Base-by-base conservation (phyloP, 2,329 filamentous ascomycete genomes). In the Neoarthrinium moseri region DNA sequence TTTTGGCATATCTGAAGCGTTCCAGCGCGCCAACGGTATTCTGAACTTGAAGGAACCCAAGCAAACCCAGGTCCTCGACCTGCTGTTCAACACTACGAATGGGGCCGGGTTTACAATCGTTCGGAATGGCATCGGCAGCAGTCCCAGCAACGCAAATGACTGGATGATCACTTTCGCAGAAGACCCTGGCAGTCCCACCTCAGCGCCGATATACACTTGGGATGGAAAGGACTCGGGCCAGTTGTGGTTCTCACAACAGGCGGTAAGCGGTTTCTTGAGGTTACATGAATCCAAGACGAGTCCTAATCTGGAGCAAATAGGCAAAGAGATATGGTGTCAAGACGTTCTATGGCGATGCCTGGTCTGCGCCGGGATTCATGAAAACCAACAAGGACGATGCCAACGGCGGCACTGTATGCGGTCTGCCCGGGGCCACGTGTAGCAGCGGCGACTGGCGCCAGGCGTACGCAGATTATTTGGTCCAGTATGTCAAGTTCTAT, bases 281-380 rank as follows among this genome's bases (percentile, higher is more conserved):
- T n/a, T 17, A 8, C 10, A 7, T 13, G 15, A 11, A 8, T 13
- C 20, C 18, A 22, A 32, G 3, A 10, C 5, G 11, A n/a, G 24
- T 10, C 24, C 34, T 32, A 10, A 24, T 11, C 8, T 45, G 24
- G 13, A 22, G 49, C 40, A 23, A 22, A 36, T 27, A 44, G 38
- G 17, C 21, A 38, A 55, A 49, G 5, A 17, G 36, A 37, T 69
- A 70, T 51, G 69, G 71, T 1, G 65, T 75, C 6, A 77, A 63
- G 22, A 67, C 61, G 2, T 68, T 76, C 49, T 73, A 75, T 50
- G 69, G 67, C 2, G 51, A 65, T 52, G 61, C 61, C 5, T 64
- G 60, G 59, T 59, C 51, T 32, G 61, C 64, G 7, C 60, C 59
- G 18, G 62, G 59, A 1, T 65, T 59, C 44, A 64, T 66, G 59